A percentile compares a stretch with the other conserved stretches of the same genome.
These are phyloP conservation scores for Colletotrichum liaoningense DNA, from an alignment of 2,329 filamentous ascomycete species.

Conservation along the genomic window DNA sequence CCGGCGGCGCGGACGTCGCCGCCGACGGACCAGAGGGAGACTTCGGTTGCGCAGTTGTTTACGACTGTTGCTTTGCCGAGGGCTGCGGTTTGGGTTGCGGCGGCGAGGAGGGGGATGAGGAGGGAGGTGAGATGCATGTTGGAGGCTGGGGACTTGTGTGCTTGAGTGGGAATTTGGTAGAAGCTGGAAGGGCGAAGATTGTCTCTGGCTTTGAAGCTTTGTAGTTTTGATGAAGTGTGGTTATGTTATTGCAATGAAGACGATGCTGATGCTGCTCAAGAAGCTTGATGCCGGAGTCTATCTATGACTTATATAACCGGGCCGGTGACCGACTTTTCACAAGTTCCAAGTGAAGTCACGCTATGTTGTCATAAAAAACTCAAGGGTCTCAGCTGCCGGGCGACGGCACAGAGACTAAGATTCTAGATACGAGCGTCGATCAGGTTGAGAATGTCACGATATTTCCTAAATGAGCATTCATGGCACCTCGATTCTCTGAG, in stretches of 20 bases:
- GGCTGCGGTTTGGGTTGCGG: conserved; percentile 40
- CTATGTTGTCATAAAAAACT: neutral
- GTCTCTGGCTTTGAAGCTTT: too few relatives aligned
- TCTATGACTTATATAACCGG: neutral
- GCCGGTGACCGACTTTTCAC: neutral
- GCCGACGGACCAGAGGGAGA: conserved; percentile 55
- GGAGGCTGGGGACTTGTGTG: neutral
- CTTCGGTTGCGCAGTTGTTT: conserved; percentile 49
- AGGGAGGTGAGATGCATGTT: conserved; percentile 27
- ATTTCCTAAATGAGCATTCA: neutral
- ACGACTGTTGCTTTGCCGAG: conserved; percentile 48
- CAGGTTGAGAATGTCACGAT: neutral
- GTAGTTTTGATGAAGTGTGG: too few relatives aligned
- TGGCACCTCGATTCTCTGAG: neutral
- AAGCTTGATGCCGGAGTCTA: neutral
- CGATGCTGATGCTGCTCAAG: neutral
- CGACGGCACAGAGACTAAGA: neutral
- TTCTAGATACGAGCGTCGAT: conserved; percentile 21
- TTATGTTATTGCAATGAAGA: neutral
- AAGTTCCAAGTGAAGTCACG: neutral
- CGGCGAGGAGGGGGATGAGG: conserved; percentile 38
- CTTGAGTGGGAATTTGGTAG: neutral
- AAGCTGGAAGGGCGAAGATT: too few relatives aligned
- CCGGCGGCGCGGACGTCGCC: conserved; percentile 40
- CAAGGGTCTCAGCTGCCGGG: neutral